These are phyloP conservation scores for Naganishia antarctica DNA, from an alignment of 768 basidiomycete genomes.

Conservation along the genomic window DNA sequence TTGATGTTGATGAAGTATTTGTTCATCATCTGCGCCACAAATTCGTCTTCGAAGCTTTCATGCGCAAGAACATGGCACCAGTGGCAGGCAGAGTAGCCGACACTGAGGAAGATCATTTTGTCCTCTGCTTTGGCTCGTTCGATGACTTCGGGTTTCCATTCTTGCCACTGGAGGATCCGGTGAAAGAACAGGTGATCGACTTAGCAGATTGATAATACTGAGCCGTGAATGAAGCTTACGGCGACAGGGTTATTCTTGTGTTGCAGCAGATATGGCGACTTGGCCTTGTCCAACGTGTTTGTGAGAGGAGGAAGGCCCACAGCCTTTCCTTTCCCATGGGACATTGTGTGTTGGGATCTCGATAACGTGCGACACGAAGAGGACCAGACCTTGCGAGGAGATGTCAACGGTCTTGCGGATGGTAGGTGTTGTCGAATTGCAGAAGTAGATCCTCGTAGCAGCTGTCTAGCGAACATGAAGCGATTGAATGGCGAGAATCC, in stretches of 20 bases:
- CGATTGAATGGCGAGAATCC: no score
- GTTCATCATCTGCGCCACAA: conserved; percentile 52
- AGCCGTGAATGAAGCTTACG: conserved; percentile 24
- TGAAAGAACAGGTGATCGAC: background rate
- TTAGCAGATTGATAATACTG: background rate
- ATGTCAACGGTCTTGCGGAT: background rate
- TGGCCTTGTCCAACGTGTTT: conserved; percentile 38
- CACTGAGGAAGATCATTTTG: conserved; percentile 50
- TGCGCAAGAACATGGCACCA: conserved; percentile 47
- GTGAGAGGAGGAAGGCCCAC: conserved; percentile 26
- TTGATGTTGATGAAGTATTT: conserved; percentile 51
- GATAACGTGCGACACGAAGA: background rate
- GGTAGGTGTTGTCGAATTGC: background rate
- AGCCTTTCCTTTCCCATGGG: conserved; percentile 20
- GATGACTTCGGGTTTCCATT: conserved; percentile 40
- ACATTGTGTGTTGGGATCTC: conserved; percentile 22
- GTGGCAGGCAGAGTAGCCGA: conserved; percentile 53
- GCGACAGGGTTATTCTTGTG: conserved; percentile 43
- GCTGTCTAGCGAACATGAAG: background rate
- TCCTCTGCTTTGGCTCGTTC: conserved; percentile 34
- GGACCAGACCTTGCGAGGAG: background rate
- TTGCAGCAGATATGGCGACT: conserved; percentile 41
- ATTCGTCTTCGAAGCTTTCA: conserved; percentile 52
- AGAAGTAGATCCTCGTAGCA: background rate
- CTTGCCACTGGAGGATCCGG: conserved; percentile 40